These are phyloP conservation scores for Fragaria iinumae DNA, from an alignment of 306 rosid species.

Conservation along the genomic window DNA sequence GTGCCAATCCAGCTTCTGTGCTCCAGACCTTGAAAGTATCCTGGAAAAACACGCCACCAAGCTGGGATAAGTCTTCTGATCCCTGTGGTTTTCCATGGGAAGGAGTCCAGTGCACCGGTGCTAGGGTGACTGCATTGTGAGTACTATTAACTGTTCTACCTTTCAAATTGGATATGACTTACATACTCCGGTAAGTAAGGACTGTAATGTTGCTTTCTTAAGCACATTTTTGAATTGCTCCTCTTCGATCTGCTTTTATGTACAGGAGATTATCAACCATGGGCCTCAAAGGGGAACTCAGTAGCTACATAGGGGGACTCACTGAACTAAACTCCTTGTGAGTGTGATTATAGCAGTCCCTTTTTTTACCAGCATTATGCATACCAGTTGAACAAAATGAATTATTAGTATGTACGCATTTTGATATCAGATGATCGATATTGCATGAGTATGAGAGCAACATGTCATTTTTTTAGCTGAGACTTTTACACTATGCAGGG, in stretches of 20 bases:
- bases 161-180: background rate
- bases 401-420: background rate
- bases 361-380: background rate
- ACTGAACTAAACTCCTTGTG: slow-evolving; percentile 64
- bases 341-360: slow-evolving; percentile 25
- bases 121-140: slow-evolving; percentile 73
- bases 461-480: background rate
- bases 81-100: slow-evolving; percentile 79
- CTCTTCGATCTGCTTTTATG: background rate
- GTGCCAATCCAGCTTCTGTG: slow-evolving; percentile 42
- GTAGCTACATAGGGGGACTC: slow-evolving; percentile 62
- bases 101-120: slow-evolving; percentile 67
- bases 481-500: slow-evolving; percentile 41
- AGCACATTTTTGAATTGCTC: too few relatives aligned
- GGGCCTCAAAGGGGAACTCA: slow-evolving; percentile 57
- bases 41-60: slow-evolving; percentile 71
- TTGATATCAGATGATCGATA: background rate
- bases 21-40: slow-evolving; percentile 49
- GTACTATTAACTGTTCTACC: background rate
- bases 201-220: background rate
- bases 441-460: background rate
- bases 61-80: slow-evolving; percentile 64
- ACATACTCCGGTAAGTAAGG: background rate
- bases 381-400: background rate
- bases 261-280: slow-evolving; percentile 57